A percentile compares a stretch with the other conserved stretches of the same genome.
These are phyloP conservation scores for Acanthamoeba healyi DNA, from an alignment of 208 protist species.

Conservation along the genomic window DNA sequence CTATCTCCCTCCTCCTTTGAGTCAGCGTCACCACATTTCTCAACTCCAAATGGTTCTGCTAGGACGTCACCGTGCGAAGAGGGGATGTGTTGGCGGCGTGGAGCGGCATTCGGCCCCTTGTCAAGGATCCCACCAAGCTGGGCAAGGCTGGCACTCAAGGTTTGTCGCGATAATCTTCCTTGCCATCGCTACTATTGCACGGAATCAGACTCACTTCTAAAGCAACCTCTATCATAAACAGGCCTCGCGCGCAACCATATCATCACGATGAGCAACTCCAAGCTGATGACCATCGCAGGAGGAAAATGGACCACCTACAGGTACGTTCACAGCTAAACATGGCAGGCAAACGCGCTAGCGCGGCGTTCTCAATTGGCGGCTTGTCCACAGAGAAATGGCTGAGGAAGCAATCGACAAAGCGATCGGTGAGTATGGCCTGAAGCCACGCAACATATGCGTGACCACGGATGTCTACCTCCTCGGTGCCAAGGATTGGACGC, in stretches of 20 bases:
- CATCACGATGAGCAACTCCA: conserved; percentile 39
- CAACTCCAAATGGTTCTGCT: no score
- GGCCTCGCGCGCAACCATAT: conserved; percentile 66
- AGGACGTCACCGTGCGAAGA: conserved; percentile 26
- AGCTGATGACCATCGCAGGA: conserved; percentile 77
- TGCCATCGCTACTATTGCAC: background rate
- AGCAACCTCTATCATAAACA: no score
- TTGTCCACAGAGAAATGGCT: conserved; percentile 70
- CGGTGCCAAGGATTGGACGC: conserved; percentile 33
- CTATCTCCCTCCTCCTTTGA: background rate
- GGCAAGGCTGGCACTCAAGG: conserved; percentile 33
- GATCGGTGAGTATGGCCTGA: background rate
- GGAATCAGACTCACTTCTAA: background rate
- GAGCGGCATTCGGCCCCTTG: conserved; percentile 82
- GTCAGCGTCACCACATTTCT: no score
- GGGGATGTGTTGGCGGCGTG: conserved; percentile 77
- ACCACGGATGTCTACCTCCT: conserved; percentile 22
- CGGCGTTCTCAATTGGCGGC: no score
- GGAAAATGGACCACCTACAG: conserved; percentile 83
- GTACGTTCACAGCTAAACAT: background rate
- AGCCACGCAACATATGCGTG: conserved; percentile 18
- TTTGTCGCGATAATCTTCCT: no score
- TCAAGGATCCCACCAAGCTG: conserved; percentile 15
- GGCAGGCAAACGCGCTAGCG: no score
- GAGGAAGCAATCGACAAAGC: conserved; percentile 77